Evolutionary conservation across 768 basidiomycete species (phyloP).

Genomic region (Tubosaeta brunneosetosa): DNA sequence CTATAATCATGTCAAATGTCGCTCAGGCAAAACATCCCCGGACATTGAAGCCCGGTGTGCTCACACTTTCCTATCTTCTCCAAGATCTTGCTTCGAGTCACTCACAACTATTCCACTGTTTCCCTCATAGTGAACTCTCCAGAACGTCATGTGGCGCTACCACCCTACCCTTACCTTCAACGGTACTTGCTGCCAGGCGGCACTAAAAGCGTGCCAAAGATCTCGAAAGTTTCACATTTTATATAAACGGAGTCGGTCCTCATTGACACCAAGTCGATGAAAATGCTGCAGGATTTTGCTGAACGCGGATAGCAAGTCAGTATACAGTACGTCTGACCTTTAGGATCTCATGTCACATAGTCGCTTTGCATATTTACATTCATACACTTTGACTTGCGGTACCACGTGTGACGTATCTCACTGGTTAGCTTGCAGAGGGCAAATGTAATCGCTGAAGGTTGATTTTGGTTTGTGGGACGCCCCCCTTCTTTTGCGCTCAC

Average conservation of each 20-base stretch:
- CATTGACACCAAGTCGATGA: constrained; percentile 34
- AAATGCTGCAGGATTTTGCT: constrained; percentile 53
- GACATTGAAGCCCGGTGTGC: too few species aligned
- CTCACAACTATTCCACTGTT: too few species aligned
- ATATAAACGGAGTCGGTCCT: too few species aligned
- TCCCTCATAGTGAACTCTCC: not conserved
- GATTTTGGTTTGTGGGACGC: constrained; percentile 40
- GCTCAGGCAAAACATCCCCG: too few species aligned
- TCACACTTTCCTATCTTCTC: too few species aligned
- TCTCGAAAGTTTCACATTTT: not conserved
- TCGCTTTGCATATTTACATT: too few species aligned
- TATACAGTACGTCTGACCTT: constrained; percentile 39
- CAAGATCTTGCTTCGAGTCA: too few species aligned
- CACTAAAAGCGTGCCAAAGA: not conserved
- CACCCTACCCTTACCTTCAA: constrained; percentile 3
- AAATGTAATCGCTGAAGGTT: constrained; percentile 43
- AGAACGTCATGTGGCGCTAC: constrained; percentile 12
- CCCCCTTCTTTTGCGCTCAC: not conserved
- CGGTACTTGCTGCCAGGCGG: too few species aligned
- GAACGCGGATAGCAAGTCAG: constrained; percentile 45
- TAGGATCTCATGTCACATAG: not conserved
- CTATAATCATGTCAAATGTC: too few species aligned
- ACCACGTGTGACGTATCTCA: not conserved
- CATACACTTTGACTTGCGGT: not conserved
- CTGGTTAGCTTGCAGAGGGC: constrained; percentile 42